A percentile compares a stretch with the other conserved stretches of the same genome.
These are phyloP conservation scores for Quercus agrifolia DNA, from an alignment of 306 rosid genomes.

Conservation along the genomic window DNA sequence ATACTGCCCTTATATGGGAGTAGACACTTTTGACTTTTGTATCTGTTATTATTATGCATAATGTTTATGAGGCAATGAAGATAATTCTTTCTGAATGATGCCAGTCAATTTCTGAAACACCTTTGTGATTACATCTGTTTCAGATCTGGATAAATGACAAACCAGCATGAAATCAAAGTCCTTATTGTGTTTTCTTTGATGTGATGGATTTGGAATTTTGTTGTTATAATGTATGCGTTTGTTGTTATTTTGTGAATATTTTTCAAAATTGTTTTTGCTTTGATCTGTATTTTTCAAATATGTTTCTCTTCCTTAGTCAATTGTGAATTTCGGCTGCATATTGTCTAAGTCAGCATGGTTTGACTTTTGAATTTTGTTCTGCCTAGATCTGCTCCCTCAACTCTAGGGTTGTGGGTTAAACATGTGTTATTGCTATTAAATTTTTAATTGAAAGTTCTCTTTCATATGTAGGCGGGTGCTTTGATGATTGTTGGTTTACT, in stretches of 20 bases:
- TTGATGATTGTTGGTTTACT: constrained; percentile 84
- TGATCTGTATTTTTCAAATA: background rate
- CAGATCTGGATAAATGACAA: background rate
- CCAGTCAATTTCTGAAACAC: background rate
- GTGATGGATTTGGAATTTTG: background rate
- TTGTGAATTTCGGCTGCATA: background rate
- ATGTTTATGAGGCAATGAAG: background rate
- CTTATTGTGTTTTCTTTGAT: background rate
- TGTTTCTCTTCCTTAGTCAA: background rate
- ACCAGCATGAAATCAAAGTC: background rate
- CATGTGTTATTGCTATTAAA: background rate
- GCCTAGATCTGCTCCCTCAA: background rate
- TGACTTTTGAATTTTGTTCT: background rate
- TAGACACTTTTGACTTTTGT: background rate
- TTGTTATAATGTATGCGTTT: background rate
- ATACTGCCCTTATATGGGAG: background rate
- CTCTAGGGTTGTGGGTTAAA: background rate
- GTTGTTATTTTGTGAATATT: background rate
- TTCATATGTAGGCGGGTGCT: constrained; percentile 71
- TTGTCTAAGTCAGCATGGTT: background rate
- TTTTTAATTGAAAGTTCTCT: background rate
- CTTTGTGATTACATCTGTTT: background rate
- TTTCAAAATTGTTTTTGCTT: background rate
- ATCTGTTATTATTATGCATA: background rate
- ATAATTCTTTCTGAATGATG: background rate